These are phyloP conservation scores for Stachybotrys elegans DNA, from an alignment of 2,329 filamentous ascomycete species.

Conservation along the genomic window DNA sequence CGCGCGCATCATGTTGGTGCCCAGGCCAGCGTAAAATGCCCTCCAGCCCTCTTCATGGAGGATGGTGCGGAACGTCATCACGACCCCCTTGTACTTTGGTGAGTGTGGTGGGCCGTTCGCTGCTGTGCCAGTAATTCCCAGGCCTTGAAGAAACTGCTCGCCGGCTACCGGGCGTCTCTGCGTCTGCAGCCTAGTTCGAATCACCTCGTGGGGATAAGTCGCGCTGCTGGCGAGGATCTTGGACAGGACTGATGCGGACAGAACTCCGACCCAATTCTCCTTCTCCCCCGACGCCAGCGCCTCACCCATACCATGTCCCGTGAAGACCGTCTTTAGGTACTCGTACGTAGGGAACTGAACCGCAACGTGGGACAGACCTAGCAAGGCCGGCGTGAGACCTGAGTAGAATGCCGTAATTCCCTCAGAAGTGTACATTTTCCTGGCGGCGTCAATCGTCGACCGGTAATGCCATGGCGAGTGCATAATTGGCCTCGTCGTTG, in stretches of 20 bases:
- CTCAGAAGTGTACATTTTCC: slow-evolving; percentile 92
- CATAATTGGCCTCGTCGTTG: slow-evolving; percentile 48
- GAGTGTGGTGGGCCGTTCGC: slow-evolving; percentile 16
- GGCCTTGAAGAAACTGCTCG: slow-evolving; percentile 44
- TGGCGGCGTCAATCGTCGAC: slow-evolving; percentile 83
- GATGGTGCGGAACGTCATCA: slow-evolving; percentile 80
- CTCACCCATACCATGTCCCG: slow-evolving; percentile 80
- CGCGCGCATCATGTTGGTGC: slow-evolving; percentile 94
- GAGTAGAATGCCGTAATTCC: slow-evolving; percentile 91
- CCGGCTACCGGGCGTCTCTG: slow-evolving; percentile 69
- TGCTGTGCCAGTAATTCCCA: slow-evolving; percentile 35
- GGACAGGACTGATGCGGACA: slow-evolving; percentile 84
- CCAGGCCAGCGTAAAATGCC: slow-evolving; percentile 95
- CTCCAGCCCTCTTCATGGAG: slow-evolving; percentile 89
- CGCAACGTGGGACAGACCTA: slow-evolving; percentile 90
- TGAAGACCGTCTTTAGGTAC: slow-evolving; percentile 85
- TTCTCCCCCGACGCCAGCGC: slow-evolving; percentile 35
- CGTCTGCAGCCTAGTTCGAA: slow-evolving; percentile 88
- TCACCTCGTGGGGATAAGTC: slow-evolving; percentile 95
- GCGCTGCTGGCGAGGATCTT: slow-evolving; percentile 92
- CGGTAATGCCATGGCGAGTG: slow-evolving; percentile 85
- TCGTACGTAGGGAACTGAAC: slow-evolving; percentile 98
- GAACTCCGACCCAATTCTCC: slow-evolving; percentile 76
- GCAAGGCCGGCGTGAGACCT: slow-evolving; percentile 82
- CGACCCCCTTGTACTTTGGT: slow-evolving; percentile 69